These are phyloP conservation scores for Udeniomyces megalosporus DNA, from an alignment of 768 basidiomycete genomes.

Conservation along the genomic window DNA sequence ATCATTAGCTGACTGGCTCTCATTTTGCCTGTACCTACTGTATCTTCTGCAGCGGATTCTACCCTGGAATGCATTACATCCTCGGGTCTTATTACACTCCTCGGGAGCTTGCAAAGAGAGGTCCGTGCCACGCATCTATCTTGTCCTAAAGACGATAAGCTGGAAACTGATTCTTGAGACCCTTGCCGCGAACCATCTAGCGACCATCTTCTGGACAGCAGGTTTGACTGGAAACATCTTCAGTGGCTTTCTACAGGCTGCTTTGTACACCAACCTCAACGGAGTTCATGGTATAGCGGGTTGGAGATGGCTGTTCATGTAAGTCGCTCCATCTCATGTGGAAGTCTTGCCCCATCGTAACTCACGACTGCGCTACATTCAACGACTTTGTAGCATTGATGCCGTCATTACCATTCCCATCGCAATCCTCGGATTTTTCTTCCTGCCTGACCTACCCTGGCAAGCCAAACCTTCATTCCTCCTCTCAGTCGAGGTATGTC, in stretches of 20 bases:
- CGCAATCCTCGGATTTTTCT: not conserved
- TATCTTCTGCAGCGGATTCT: constrained; percentile 17
- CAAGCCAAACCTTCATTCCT: not conserved
- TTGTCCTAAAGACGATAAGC: no score
- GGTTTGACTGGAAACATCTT: constrained; percentile 45
- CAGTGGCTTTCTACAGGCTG: constrained; percentile 46
- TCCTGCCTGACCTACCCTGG: constrained; percentile 3
- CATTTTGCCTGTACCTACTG: no score
- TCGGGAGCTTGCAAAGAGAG: constrained; percentile 24
- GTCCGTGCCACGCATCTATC: no score
- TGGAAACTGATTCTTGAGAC: no score
- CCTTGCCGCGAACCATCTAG: no score
- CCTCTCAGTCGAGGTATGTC: not conserved
- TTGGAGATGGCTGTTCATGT: not conserved
- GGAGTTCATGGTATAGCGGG: constrained; percentile 12
- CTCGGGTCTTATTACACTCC: constrained; percentile 20
- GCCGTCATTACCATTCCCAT: constrained; percentile 3
- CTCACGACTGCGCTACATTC: not conserved
- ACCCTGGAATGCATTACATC: constrained; percentile 20
- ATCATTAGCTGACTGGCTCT: constrained; percentile 4
- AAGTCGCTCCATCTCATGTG: not conserved
- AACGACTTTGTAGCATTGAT: not conserved
- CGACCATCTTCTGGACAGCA: no score
- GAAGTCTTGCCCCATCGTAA: no score
- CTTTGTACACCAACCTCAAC: constrained; percentile 37